Percentiles rank a stretch among this genome's conserved stretches.
Evolutionary conservation across 345 rosid genomes (phyloP).

Genomic region (Hypericum perforatum): DNA sequence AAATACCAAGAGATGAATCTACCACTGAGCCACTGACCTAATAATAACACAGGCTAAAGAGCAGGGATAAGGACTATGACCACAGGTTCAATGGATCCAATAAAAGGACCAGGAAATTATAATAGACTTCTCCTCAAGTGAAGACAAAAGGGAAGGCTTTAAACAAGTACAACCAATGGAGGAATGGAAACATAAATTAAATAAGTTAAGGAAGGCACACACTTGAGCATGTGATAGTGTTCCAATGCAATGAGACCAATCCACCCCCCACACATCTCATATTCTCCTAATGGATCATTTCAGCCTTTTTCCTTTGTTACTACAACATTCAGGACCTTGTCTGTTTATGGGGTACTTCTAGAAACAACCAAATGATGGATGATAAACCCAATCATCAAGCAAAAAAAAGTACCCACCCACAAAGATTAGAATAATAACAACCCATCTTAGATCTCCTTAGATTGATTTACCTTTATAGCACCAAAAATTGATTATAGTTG

Average conservation of each 20-base stretch:
- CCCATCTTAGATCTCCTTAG: no score
- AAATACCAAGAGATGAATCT: constrained; percentile 17
- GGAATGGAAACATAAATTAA: no score
- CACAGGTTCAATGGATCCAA: background rate
- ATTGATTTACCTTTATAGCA: no score
- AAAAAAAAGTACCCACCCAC: no score
- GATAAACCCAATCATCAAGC: background rate
- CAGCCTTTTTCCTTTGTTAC: no score
- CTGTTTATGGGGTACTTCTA: constrained; percentile 21
- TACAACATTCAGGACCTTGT: no score
- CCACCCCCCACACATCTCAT: background rate
- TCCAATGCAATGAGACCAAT: constrained; percentile 11
- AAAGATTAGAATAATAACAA: no score
- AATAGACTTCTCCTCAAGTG: constrained; percentile 1
- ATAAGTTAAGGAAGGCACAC: constrained; percentile 4
- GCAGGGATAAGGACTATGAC: constrained; percentile 13
- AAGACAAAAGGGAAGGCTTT: constrained; percentile 22
- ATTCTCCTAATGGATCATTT: background rate
- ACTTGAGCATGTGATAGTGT: constrained; percentile 33
- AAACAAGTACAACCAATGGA: constrained; percentile 11
- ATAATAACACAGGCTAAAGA: constrained; percentile 16
- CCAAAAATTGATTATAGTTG: no score
- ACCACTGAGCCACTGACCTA: constrained; percentile 15
- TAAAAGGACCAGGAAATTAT: no score
- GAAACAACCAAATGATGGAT: constrained; percentile 24